These are phyloP conservation scores for Fusarium sp. DNA, from an alignment of 2,329 filamentous ascomycete genomes.

Conservation along the genomic window DNA sequence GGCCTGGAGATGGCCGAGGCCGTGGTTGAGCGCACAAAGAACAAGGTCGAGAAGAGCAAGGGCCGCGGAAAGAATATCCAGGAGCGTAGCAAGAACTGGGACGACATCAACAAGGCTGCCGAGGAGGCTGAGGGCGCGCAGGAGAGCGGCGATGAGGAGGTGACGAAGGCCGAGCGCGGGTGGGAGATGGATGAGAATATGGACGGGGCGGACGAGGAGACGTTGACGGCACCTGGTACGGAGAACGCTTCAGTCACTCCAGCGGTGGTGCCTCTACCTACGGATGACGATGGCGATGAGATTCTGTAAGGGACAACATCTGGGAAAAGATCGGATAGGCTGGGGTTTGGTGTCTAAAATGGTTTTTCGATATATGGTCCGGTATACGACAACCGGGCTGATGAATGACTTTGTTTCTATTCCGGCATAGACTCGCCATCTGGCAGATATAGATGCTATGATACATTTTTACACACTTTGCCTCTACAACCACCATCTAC, in stretches of 20 bases:
- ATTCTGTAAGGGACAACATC: slow-evolving; percentile 44
- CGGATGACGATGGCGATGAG: slow-evolving; percentile 50
- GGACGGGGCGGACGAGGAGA: slow-evolving; percentile 40
- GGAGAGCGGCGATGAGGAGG: slow-evolving; percentile 26
- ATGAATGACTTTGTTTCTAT: slow-evolving; percentile 33
- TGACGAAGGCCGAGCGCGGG: slow-evolving; percentile 37
- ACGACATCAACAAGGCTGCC: slow-evolving; percentile 63
- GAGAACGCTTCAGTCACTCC: not conserved
- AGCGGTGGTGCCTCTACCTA: slow-evolving; percentile 18
- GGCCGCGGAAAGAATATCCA: slow-evolving; percentile 60
- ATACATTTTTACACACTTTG: slow-evolving; percentile 26
- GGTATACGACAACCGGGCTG: slow-evolving; percentile 26
- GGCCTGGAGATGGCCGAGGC: slow-evolving; percentile 69
- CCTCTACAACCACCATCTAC: not conserved
- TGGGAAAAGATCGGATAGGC: slow-evolving; percentile 12
- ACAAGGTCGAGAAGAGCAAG: slow-evolving; percentile 67
- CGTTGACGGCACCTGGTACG: slow-evolving; percentile 5
- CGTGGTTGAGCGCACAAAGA: slow-evolving; percentile 67
- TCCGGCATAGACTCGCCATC: slow-evolving; percentile 34
- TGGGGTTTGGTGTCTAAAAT: slow-evolving; percentile 48
- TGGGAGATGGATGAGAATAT: slow-evolving; percentile 53
- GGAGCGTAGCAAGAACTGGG: slow-evolving; percentile 65
- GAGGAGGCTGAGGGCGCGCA: slow-evolving; percentile 20
- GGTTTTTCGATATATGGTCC: slow-evolving; percentile 26
- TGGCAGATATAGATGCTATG: slow-evolving; percentile 37